Percentiles rank a stretch among this genome's conserved stretches.
These are phyloP conservation scores for Escovopsis sp. DNA, from an alignment of 2,329 filamentous ascomycete species.

Conservation along the genomic window DNA sequence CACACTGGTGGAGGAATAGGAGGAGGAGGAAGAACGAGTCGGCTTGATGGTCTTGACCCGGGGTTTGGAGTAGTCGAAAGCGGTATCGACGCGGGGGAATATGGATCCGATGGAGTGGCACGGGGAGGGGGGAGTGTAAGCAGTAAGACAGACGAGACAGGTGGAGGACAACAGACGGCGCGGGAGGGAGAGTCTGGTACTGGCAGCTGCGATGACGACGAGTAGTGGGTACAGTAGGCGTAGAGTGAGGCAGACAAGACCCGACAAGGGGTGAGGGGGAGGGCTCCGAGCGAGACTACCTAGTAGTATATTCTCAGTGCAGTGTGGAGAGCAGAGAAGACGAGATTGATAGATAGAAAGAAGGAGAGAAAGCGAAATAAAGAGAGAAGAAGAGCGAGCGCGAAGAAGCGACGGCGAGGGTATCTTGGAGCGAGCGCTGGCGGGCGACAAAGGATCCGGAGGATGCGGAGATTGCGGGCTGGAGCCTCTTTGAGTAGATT, in stretches of 20 bases:
- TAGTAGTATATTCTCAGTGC: too few species aligned
- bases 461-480: too few species aligned
- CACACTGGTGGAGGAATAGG: not conserved
- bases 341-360: not conserved
- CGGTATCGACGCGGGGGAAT: too few species aligned
- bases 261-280: not conserved
- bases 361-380: not conserved
- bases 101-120: too few species aligned
- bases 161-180: too few species aligned
- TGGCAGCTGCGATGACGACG: not conserved
- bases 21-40: not conserved
- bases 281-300: too few species aligned
- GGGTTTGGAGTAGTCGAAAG: not conserved
- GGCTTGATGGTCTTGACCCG: not conserved
- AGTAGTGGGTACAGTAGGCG: not conserved
- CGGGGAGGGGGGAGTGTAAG: too few species aligned
- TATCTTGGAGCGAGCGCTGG: not conserved
- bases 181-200: not conserved
- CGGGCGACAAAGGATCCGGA: not conserved
- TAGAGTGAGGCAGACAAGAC: not conserved
- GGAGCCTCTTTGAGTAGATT: not conserved
- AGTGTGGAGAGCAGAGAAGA: too few species aligned
- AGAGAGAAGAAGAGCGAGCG: not conserved
- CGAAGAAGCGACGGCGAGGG: not conserved
- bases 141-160: too few species aligned